A percentile compares a stretch with the other conserved stretches of the same genome.
These are phyloP conservation scores for Amborella trichopoda DNA, from an alignment of 164 flowering plant genomes.

Conservation along the genomic window DNA sequence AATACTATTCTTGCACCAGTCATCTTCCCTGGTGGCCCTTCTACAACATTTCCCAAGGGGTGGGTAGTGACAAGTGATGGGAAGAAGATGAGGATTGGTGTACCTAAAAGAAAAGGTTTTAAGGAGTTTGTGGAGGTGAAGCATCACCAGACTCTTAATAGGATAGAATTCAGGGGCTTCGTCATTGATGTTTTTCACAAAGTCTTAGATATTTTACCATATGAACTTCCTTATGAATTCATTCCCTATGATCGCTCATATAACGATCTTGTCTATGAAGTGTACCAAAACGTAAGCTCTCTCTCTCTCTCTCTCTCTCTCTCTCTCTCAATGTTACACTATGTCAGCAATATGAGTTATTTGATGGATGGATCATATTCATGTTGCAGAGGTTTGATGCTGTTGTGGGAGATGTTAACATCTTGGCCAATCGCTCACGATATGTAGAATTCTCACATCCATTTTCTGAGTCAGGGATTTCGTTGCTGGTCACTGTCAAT, in stretches of 20 bases:
- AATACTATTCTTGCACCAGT: slow-evolving; percentile 15
- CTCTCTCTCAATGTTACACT: not conserved
- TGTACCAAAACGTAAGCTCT: slow-evolving; percentile 26
- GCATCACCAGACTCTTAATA: not conserved
- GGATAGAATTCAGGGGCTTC: slow-evolving; percentile 22
- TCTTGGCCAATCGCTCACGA: slow-evolving; percentile 14
- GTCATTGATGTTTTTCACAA: slow-evolving; percentile 34
- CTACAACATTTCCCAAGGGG: slow-evolving; percentile 22
- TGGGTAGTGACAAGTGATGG: slow-evolving; percentile 30
- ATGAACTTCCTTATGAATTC: slow-evolving; percentile 19
- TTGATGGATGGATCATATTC: not conserved
- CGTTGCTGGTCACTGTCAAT: slow-evolving; percentile 15
- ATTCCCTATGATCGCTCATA: slow-evolving; percentile 11
- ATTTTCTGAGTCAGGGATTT: slow-evolving; percentile 22
- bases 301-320: not conserved
- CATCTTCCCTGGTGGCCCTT: slow-evolving; percentile 43
- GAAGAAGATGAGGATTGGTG: slow-evolving; percentile 27
- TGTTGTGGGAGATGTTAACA: slow-evolving; percentile 27
- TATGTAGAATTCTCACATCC: slow-evolving; percentile 34
- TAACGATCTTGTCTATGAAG: slow-evolving; percentile 16
- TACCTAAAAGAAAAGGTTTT: slow-evolving; percentile 24
- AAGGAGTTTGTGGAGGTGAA: slow-evolving; percentile 22
- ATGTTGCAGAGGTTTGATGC: slow-evolving; percentile 22
- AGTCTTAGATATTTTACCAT: slow-evolving; percentile 15
- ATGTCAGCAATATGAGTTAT: no score